A percentile compares a stretch with the other conserved stretches of the same genome.
Evolutionary conservation across 352 stramenopile species (phyloP).

Genomic region (Globisporangium radiosum): DNA sequence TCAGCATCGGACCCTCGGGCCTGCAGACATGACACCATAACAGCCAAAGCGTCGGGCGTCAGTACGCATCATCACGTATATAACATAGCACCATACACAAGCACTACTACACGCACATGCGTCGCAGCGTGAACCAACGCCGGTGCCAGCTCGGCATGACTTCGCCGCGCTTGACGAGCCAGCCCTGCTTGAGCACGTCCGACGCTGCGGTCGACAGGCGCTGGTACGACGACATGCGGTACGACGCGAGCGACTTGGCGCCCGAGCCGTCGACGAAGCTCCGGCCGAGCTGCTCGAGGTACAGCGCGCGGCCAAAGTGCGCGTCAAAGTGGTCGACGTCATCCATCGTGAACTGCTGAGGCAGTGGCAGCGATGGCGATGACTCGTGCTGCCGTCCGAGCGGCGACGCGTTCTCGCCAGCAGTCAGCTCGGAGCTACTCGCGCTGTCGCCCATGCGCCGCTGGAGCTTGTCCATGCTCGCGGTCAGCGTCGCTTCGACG

Average conservation of each 20-base stretch:
- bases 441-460: constrained; percentile 18
- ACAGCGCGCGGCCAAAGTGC: constrained; percentile 63
- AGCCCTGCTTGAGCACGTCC: constrained; percentile 55
- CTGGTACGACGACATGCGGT: constrained; percentile 60
- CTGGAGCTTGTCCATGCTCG: constrained; percentile 31
- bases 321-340: constrained; percentile 59
- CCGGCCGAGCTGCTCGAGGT: constrained; percentile 56
- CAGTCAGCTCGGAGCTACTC: not conserved
- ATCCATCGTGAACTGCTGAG: constrained; percentile 51
- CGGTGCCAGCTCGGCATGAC: constrained; percentile 76
- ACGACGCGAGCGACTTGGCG: constrained; percentile 55
- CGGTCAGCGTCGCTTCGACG: constrained; percentile 55
- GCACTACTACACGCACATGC: constrained; percentile 32
- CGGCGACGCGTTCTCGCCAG: not conserved
- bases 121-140: constrained; percentile 73
- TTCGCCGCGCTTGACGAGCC: constrained; percentile 72
- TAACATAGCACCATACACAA: not conserved
- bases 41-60: not conserved
- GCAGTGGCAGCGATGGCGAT: constrained; percentile 18
- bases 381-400: constrained; percentile 1
- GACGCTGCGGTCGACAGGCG: constrained; percentile 35
- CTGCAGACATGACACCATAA: constrained; percentile 11
- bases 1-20: constrained; percentile 67
- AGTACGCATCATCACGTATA: too few species aligned
- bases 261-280: constrained; percentile 56